These are phyloP conservation scores for Cryptococcus floricola DNA, from an alignment of 1,284 basidiomycete species.

Conservation along the genomic window DNA sequence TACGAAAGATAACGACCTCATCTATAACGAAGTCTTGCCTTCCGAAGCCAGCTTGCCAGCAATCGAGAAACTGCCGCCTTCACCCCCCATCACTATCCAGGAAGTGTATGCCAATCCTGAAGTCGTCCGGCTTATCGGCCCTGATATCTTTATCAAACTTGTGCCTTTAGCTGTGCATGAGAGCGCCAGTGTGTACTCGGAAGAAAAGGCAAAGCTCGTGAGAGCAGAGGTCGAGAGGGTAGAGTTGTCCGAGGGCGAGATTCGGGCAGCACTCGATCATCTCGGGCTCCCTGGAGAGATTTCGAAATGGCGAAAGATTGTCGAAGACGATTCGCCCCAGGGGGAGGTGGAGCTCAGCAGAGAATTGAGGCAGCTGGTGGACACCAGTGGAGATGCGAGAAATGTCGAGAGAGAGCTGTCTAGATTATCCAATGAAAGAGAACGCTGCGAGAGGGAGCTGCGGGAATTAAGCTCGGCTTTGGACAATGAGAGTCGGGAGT, in stretches of 20 bases:
- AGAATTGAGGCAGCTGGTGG: conserved; percentile 70
- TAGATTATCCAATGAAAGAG: conserved; percentile 63
- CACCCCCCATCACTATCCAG: conserved; percentile 81
- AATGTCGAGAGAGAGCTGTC: conserved; percentile 53
- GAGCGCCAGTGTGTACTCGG: conserved; percentile 91
- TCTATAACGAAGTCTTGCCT: conserved; percentile 93
- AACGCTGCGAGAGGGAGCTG: conserved; percentile 60
- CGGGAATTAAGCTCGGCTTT: conserved; percentile 61
- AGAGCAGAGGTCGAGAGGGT: conserved; percentile 82
- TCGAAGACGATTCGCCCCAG: conserved; percentile 60
- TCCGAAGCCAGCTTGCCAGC: conserved; percentile 71
- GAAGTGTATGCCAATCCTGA: conserved; percentile 88
- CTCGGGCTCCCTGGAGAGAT: conserved; percentile 76
- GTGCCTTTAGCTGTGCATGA: conserved; percentile 94
- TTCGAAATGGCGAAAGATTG: conserved; percentile 69
- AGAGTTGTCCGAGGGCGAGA: conserved; percentile 77
- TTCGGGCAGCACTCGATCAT: conserved; percentile 73
- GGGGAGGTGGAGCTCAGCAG: conserved; percentile 59
- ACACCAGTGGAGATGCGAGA: conserved; percentile 69
- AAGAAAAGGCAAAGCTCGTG: conserved; percentile 97
- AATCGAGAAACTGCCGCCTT: conserved; percentile 75
- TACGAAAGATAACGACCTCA: conserved; percentile 89
- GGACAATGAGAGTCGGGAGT: conserved; percentile 73
- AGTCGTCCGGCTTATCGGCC: conserved; percentile 90
- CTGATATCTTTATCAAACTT: conserved; percentile 82